A percentile compares a stretch with the other conserved stretches of the same genome.
Conservation (phyloP, 257 asterid species). For the Euphrasia confusa region DNA sequence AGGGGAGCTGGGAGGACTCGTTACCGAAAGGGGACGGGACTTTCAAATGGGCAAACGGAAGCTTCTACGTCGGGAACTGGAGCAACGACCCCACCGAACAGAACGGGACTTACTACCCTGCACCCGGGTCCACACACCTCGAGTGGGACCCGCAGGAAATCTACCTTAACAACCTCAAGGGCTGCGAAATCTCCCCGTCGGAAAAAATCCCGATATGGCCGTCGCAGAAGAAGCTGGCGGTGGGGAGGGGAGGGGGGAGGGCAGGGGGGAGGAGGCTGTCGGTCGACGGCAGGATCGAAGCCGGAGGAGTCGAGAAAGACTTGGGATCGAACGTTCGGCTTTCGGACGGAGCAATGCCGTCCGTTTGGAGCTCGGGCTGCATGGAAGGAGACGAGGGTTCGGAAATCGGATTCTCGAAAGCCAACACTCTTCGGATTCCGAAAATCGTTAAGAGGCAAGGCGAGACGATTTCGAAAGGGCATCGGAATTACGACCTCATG, state of each 20-base stretch:
- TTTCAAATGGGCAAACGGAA: constrained; percentile 63
- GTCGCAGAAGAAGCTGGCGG: constrained; percentile 74
- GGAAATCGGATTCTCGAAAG: neutral
- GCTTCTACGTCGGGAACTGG: constrained; percentile 75
- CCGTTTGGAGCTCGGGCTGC: constrained; percentile 29
- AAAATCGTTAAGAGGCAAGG: constrained; percentile 62
- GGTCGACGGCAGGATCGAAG: constrained; percentile 71
- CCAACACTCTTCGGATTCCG: constrained; percentile 44
- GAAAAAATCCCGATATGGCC: constrained; percentile 77
- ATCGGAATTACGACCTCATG: constrained; percentile 67
- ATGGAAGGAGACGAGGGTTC: constrained; percentile 32
- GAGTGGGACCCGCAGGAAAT: constrained; percentile 85
- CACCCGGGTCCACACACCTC: too few relatives aligned
- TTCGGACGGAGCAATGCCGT: constrained; percentile 59
- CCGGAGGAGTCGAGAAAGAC: constrained; percentile 44
- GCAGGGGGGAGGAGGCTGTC: constrained; percentile 59
- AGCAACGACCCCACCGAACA: constrained; percentile 62
- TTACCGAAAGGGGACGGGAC: constrained; percentile 69
- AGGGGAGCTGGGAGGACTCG: constrained; percentile 81
- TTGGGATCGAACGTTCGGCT: constrained; percentile 42
- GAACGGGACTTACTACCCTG: constrained; percentile 64
- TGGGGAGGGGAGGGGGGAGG: constrained; percentile 44
- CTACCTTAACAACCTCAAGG: constrained; percentile 48
- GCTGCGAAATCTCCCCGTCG: constrained; percentile 46
- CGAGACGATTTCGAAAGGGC: constrained; percentile 60